These are phyloP conservation scores for Styphnolobium japonicum DNA, from an alignment of 306 rosid genomes.

Conservation along the genomic window DNA sequence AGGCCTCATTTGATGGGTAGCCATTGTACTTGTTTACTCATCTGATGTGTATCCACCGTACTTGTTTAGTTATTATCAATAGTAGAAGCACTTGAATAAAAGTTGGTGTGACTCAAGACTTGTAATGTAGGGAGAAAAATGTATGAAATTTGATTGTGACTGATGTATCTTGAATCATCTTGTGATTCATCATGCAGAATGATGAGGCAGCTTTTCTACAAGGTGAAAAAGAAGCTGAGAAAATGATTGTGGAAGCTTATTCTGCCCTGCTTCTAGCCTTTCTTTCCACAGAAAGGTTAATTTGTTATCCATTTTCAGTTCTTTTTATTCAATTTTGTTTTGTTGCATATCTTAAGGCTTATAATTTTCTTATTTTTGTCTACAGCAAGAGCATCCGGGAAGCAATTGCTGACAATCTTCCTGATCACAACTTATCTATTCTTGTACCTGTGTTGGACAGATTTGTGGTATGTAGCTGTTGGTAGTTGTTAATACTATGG, in stretches of 20 bases:
- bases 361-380: neutral
- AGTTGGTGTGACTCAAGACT: neutral
- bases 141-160: neutral
- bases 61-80: constrained; percentile 5
- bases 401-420: constrained; percentile 50
- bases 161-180: constrained; percentile 17
- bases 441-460: constrained; percentile 97
- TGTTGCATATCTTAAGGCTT: neutral
- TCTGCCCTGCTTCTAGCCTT: constrained; percentile 56
- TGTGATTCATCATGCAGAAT: constrained; percentile 50
- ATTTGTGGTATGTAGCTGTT: constrained; percentile 74
- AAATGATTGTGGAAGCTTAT: constrained; percentile 55
- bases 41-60: neutral
- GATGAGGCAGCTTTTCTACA: constrained; percentile 81
- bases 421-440: constrained; percentile 55
- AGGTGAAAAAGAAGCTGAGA: constrained; percentile 94
- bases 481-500: neutral
- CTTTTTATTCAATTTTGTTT: neutral
- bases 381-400: constrained; percentile 48
- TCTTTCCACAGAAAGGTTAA: constrained; percentile 54
- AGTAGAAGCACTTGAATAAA: neutral
- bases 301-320: neutral
- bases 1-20: neutral
- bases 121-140: neutral
- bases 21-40: neutral